Conservation (phyloP, 306 rosid species). For the Inga leiocalycina region DNA sequence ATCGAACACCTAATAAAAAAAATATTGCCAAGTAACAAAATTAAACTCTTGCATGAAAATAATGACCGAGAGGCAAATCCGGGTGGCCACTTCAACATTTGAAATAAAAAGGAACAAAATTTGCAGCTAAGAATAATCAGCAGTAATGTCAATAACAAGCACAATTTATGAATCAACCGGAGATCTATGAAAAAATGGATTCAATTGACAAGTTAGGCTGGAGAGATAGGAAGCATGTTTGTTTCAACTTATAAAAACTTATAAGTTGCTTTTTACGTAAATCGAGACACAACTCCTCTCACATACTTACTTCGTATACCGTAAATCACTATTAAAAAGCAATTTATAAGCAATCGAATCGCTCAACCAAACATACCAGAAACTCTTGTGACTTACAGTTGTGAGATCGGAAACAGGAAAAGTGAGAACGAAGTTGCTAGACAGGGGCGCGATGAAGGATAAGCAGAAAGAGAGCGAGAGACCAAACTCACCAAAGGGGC, state of each 20-base stretch:
- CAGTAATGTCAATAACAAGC: constrained; percentile 9
- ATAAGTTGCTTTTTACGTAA: no score
- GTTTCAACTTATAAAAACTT: no score
- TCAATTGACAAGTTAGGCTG: constrained; percentile 20
- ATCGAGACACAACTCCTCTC: no score
- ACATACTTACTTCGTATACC: no score
- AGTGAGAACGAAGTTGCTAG: background rate
- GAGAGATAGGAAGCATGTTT: constrained; percentile 21
- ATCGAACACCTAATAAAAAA: constrained; percentile 39
- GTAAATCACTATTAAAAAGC: no score
- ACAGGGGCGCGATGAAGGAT: background rate
- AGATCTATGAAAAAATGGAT: constrained; percentile 56
- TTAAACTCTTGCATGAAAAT: constrained; percentile 23
- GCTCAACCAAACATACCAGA: no score
- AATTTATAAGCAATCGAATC: no score
- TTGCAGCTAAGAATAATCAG: background rate
- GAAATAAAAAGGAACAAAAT: background rate
- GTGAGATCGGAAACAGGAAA: constrained; percentile 30
- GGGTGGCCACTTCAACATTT: constrained; percentile 12
- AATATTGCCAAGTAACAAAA: constrained; percentile 36
- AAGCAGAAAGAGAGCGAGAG: constrained; percentile 53
- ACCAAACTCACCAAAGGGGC: constrained; percentile 20
- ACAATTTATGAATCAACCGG: constrained; percentile 34
- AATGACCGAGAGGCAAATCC: constrained; percentile 13
- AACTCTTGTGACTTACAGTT: background rate